Percentiles rank a stretch among this genome's conserved stretches.
phyloP scores from a whole-genome alignment of 345 rosid genomes.

The Populus euphratica region DNA sequence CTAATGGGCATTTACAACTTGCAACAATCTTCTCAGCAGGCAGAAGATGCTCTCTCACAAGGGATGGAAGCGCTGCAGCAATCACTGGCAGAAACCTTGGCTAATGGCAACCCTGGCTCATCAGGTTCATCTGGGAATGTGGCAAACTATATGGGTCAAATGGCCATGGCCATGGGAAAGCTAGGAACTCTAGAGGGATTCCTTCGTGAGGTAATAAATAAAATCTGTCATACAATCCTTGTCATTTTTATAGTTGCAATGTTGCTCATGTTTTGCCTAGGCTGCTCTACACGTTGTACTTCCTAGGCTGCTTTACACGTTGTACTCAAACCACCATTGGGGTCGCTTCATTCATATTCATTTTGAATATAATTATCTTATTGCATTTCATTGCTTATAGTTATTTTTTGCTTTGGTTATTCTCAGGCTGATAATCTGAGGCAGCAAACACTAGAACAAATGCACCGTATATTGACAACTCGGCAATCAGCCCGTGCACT shows the following conservation, averaged over 20 bases:
- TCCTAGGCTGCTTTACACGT: background rate
- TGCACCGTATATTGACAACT: conserved; percentile 54
- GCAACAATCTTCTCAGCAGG: conserved; percentile 90
- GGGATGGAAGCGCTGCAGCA: conserved; percentile 49
- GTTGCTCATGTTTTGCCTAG: background rate
- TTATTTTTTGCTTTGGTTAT: conserved; percentile 2
- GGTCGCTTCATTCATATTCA: background rate
- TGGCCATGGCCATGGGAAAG: conserved; percentile 99
- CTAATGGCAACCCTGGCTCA: conserved; percentile 66
- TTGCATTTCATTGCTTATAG: background rate
- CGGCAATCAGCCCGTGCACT: conserved; percentile 82
- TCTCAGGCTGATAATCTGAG: conserved; percentile 33
- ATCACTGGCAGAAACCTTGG: conserved; percentile 78
- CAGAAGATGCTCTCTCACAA: conserved; percentile 89
- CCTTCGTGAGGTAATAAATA: conserved; percentile 56
- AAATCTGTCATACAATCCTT: background rate
- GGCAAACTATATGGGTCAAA: conserved; percentile 97
- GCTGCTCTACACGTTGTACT: background rate
- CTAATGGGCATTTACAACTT: conserved; percentile 55
- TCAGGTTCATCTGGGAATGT: conserved; percentile 69
- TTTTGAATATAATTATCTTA: background rate
- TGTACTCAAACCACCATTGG: background rate
- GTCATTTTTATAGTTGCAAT: background rate
- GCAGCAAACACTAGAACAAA: conserved; percentile 71
- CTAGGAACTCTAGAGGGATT: conserved; percentile 85